Percentiles rank a stretch among this genome's conserved stretches.
phyloP scores from a whole-genome alignment of 2,329 filamentous ascomycete species.

The Macrophomina pseudophaseolina region DNA sequence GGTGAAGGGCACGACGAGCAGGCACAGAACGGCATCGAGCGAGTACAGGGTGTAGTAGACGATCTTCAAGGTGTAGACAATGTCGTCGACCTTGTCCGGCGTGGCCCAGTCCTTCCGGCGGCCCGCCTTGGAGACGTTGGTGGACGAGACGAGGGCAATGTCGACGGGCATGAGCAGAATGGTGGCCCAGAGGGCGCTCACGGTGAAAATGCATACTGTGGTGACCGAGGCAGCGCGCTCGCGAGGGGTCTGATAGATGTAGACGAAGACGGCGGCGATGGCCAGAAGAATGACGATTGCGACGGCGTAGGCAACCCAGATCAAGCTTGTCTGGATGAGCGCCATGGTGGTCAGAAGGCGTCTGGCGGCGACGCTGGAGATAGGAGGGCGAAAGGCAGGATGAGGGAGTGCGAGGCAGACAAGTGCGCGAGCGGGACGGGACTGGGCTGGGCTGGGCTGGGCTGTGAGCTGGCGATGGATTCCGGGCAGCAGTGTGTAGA shows the following conservation, averaged over 20 bases:
- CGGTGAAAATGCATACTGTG: slow-evolving; percentile 81
- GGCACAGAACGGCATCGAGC: slow-evolving; percentile 85
- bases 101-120: slow-evolving; percentile 95
- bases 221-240: slow-evolving; percentile 85
- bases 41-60: slow-evolving; percentile 95
- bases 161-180: slow-evolving; percentile 93
- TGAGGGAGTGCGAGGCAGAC: not conserved
- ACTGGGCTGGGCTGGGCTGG: not conserved
- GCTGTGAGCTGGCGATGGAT: not conserved
- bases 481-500: slow-evolving; percentile 2
- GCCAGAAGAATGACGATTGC: slow-evolving; percentile 77
- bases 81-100: slow-evolving; percentile 75
- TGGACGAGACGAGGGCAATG: slow-evolving; percentile 91
- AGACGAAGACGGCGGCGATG: slow-evolving; percentile 83
- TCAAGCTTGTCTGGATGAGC: slow-evolving; percentile 84
- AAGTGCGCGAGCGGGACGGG: not conserved
- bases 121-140: slow-evolving; percentile 74
- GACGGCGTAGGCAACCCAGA: slow-evolving; percentile 92
- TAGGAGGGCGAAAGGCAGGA: not conserved
- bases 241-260: slow-evolving; percentile 86
- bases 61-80: slow-evolving; percentile 79
- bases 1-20: slow-evolving; percentile 89
- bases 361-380: not conserved
- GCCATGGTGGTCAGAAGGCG: slow-evolving; percentile 54
- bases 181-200: slow-evolving; percentile 87